Base-by-base conservation (phyloP, 768 basidiomycete genomes). In the Boletales sp. region DNA sequence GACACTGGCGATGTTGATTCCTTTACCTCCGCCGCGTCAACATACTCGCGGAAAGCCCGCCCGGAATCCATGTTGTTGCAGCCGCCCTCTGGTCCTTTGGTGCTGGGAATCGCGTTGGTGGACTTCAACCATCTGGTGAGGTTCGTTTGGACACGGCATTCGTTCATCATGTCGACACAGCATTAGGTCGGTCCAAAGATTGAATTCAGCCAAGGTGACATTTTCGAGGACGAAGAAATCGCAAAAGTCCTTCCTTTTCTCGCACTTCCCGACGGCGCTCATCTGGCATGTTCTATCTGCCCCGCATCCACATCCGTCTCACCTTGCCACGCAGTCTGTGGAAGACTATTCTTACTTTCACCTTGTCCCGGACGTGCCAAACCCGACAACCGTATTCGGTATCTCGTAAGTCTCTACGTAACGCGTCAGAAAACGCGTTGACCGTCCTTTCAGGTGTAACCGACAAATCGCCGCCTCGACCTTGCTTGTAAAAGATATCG, bases 291-390 rank as follows among this genome's bases (percentile, higher is more conserved):
- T 30, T 46, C 15, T 53, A 19, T 44, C 31, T 30, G 28, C 39
- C 32, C 12, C 21, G 36, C 15, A 54, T 43, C 39, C 40, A 37
- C 36, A 50, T 63, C 39, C 2, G 15, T 38, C 41, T 57, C 46
- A 56, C 33, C 21, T 28, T 37, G 36, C 43, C 42, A 41, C 42
- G 60, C 44, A 60, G 59, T 57, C 56, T 41, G 15, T 53, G 17
- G 95, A 98, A 73, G 96, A 99, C 64, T 98, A 97, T 64, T 91
- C 90, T 0, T 98, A 97, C 68, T 99, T 99, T 63, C 93, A 95
- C 63, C 71, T 95, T 25, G 89, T 91, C 8, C 87, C 87, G 19
- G 74, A 81, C 12, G 78, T 82, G 10, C 79, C 79, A 0, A 81
- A 77, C 53, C 83, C 88, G 1, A 80, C 79, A 15, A 98, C 96